Evolutionary conservation across 2,329 filamentous ascomycete genomes (phyloP).

Genomic region (Colletotrichum orbiculare): DNA sequence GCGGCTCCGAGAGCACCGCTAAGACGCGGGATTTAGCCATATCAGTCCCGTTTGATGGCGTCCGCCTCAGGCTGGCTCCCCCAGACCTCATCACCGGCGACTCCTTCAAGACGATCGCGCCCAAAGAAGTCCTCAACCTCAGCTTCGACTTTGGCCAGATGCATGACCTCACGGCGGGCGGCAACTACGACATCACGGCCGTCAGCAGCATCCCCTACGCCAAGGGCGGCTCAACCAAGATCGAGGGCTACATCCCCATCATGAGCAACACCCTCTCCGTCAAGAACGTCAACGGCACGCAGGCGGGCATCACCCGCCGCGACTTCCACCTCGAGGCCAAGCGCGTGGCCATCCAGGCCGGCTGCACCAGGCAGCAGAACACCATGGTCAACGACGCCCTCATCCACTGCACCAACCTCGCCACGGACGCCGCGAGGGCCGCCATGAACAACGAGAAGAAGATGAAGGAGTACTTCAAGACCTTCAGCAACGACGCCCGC

Average conservation of each 20-base stretch:
- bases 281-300: slow-evolving; percentile 61
- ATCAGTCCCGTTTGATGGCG: slow-evolving; percentile 55
- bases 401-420: slow-evolving; percentile 61
- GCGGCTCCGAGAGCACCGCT: background rate
- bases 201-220: slow-evolving; percentile 65
- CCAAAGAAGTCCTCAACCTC: slow-evolving; percentile 58
- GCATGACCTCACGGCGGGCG: slow-evolving; percentile 59
- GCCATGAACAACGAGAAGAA: slow-evolving; percentile 43
- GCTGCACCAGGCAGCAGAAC: slow-evolving; percentile 60
- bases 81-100: slow-evolving; percentile 51
- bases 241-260: slow-evolving; percentile 63
- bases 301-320: slow-evolving; percentile 60
- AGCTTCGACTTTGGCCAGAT: slow-evolving; percentile 63
- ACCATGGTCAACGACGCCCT: slow-evolving; percentile 58
- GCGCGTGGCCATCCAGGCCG: slow-evolving; percentile 59
- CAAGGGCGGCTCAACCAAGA: slow-evolving; percentile 56
- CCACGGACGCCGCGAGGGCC: slow-evolving; percentile 54
- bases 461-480: slow-evolving; percentile 73
- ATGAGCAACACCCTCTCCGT: slow-evolving; percentile 67
- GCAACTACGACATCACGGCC: slow-evolving; percentile 63
- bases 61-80: slow-evolving; percentile 58
- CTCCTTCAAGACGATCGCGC: slow-evolving; percentile 57
- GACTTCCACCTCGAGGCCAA: slow-evolving; percentile 53
- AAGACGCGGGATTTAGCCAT: slow-evolving; percentile 2
- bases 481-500: slow-evolving; percentile 50